Evolutionary conservation across 2,329 filamentous ascomycete genomes (phyloP).

Genomic region (Epichloe festucae): DNA sequence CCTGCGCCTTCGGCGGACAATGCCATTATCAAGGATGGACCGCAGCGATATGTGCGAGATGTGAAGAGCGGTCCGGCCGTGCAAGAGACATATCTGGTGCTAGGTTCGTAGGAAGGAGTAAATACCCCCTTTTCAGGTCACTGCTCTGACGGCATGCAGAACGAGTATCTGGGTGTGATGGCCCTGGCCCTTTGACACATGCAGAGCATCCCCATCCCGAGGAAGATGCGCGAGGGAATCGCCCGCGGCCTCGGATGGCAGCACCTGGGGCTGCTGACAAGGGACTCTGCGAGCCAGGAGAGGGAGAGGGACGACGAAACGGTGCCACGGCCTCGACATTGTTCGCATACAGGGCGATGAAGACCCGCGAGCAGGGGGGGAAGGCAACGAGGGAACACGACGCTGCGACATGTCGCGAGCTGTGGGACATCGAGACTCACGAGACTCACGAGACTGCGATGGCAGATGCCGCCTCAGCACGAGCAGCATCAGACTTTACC

Average conservation of each 20-base stretch:
- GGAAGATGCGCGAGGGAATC: background rate
- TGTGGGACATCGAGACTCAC: no score
- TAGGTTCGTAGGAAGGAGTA: background rate
- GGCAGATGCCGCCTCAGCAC: background rate
- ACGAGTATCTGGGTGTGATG: no score
- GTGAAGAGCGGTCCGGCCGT: background rate
- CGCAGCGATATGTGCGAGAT: background rate
- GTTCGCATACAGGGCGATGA: conserved; percentile 21
- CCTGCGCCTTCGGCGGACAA: background rate
- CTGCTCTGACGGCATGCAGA: background rate
- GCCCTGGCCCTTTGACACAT: no score
- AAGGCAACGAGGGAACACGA: no score
- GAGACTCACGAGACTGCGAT: background rate
- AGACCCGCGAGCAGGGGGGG: background rate
- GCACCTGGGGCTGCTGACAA: background rate
- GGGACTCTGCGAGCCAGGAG: background rate
- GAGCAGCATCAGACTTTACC: background rate
- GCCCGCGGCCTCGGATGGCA: background rate
- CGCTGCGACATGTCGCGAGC: no score
- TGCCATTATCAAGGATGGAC: conserved; percentile 1
- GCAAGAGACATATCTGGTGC: background rate
- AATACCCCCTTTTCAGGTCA: background rate
- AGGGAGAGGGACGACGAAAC: background rate
- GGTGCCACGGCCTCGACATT: conserved; percentile 13
- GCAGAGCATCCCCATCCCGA: no score